Base-by-base conservation (phyloP, 2,329 filamentous ascomycete genomes). In the Cladorrhinum sp. region DNA sequence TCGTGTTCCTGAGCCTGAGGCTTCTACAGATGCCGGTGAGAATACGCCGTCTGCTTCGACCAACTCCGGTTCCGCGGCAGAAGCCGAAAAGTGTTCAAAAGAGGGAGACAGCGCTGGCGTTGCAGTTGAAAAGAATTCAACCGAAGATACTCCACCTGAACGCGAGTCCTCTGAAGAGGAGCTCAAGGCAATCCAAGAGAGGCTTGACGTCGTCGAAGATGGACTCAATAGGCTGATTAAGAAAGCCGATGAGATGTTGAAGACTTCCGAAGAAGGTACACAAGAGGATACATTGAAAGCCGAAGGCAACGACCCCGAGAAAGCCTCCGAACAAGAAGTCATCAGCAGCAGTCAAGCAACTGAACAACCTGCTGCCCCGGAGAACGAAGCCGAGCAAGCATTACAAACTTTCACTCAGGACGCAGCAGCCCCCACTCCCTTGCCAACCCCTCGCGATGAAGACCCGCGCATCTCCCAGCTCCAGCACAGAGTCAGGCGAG, bases 401-500 rank as follows among this genome's bases (percentile, higher is more conserved):
- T 16, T 12, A n/a, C 36, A 42, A n/a, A 42, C 36, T 42, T n/a
- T 12, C 3, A n/a, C 16, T 16, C 5, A 42, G 36, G 36, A 14
- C 36, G 51, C 33, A 20, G 39, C 55, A 23, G 49, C 24, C 9
- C 18, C 14, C 42, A 20, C 21, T 5, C 53, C 42, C 14, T 23
- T 42, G 5, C 26, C 26, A 30, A 10, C 26, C 26, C 4, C 5
- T 30, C 26, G 10, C 10, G 10, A 30, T 30, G 26, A 30, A 30
- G 26, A 30, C 26, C 26, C 26, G 26, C 26, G 26, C 10, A 30
- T 30, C 1, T 28, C 56, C 10, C 21, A 58, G 3, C 26, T 66
- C 28, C 46, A 62, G 10, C 16, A 56, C 16, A 65, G 60, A 33
- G 39, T 66, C 49, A 61, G 24, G 12, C 36, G 36, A 3, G 60